Evolutionary conservation across 2,329 filamentous ascomycete genomes (phyloP), one percentile per base, ranked within the genome.

Genomic region (Zopfia rhizophila): DNA sequence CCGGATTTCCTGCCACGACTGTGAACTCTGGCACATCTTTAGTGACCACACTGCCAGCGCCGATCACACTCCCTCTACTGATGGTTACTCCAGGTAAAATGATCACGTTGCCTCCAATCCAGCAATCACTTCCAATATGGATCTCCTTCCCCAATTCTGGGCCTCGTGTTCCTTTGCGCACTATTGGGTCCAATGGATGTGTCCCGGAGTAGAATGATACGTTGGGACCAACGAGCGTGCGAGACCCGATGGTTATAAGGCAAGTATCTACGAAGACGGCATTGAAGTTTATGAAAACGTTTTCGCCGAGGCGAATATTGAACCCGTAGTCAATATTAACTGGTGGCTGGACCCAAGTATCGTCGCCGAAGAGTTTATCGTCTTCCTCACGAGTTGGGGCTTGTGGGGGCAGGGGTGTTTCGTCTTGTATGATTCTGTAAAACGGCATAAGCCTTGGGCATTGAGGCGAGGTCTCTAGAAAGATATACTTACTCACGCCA

Each of bases 41-140:
- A 2, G 89, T 94, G 17, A 96, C 90, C 3, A 95, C 89, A 65
- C 87, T 90, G 1, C 88, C 90, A 1, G 91, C 91, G 1, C 90
- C 91, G 49, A 96, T 80, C 0, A 86, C 89, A 4, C 77, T 79
- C 0, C 91, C 90, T 42, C 81, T 78, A 0, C 91, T 91, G 54
- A 96, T 87, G 1, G 82, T 92, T 17, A 96, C 85, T 0, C 91
- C 91, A 0, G 89, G 85, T 30, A 92, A 74, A 13, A 96, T 82
- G 2, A 72, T 68, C 2, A 71, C 75, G 50, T 76, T 73, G 0
- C 76, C 78, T 0, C 78, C 77, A 48, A 81, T 75, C 77, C 78
- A 71, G 44, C 66, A 70, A 38, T 68, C 65, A 45, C n/a, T 86
- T 0, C 87, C 90, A 40, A 96, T 84, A 23, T 77, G 80, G 51